These are phyloP conservation scores for Sclerotinia sclerotiorum DNA, from an alignment of 2,329 filamentous ascomycete species.

Conservation along the genomic window DNA sequence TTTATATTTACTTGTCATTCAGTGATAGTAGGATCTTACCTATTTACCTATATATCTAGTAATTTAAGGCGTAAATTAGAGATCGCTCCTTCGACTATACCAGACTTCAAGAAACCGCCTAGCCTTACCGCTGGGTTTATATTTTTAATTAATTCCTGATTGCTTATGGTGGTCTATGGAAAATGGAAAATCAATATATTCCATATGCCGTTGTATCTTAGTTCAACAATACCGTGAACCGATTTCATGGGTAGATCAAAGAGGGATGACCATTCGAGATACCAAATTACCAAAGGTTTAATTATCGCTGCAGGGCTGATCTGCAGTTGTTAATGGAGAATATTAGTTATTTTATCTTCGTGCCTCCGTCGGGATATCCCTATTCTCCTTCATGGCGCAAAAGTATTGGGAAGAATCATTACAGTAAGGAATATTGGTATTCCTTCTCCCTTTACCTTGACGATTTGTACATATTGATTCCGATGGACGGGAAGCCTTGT, in stretches of 20 bases:
- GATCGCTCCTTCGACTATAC: not conserved
- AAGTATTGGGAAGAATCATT: not conserved
- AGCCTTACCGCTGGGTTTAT: not conserved
- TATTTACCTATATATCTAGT: too few species aligned
- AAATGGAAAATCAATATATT: not conserved
- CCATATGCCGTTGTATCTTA: not conserved
- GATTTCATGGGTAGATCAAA: not conserved
- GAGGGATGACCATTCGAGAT: not conserved
- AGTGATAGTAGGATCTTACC: not conserved
- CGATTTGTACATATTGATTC: not conserved
- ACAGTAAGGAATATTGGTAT: slow-evolving; percentile 1
- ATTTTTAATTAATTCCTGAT: not conserved
- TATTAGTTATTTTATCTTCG: not conserved
- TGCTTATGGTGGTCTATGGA: not conserved
- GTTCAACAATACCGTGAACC: not conserved
- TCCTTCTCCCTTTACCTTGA: not conserved
- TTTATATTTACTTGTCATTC: not conserved
- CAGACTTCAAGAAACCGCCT: not conserved
- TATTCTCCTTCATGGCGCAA: not conserved
- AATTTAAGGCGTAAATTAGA: not conserved
- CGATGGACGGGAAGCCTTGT: not conserved
- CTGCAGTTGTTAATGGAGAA: not conserved
- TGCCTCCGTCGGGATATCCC: slow-evolving; percentile 1
- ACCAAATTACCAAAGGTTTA: not conserved
- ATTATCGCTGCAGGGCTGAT: slow-evolving; percentile 11